Base-by-base conservation (phyloP, 768 basidiomycete genomes). In the Trichaptum fuscoviolaceum region DNA sequence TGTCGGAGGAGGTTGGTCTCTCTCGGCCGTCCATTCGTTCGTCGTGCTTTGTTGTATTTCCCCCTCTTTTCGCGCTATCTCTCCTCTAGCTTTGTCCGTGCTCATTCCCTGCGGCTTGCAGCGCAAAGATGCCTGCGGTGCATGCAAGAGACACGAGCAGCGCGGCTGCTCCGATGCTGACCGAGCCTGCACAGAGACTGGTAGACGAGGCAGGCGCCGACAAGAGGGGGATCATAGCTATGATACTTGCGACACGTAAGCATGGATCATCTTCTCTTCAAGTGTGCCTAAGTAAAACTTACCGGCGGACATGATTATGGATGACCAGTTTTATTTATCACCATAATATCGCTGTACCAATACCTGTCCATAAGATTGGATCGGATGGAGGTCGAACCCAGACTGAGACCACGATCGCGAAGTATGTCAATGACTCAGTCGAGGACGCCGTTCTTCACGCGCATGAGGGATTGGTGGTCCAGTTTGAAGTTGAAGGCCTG, bases 1-100 rank as follows among this genome's bases (percentile, higher is more conserved):
- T 52, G 42, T 52, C 42, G 42, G 42, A 52, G 42, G 42, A 52
- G 42, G 42, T 52, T 52, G 42, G 42, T 52, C 42, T 52, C 42
- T 52, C 42, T 20, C 20, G 42, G 42, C 42, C 42, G 42, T 52
- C 42, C 42, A 20, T 52, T 52, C 42, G 42, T 52, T 52, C 42
- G 42, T 52, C 15, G 42, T 52, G 42, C 42, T 4, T 20, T 52
- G 42, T 52, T 52, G 42, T 52, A 52, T 52, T 52, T 52, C 42
- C 30, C 30, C 30, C 42, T 52, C 10, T 52, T 52, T 52, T 52
- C 42, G 42, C 42, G 42, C 5, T 52, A 52, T 52, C 42, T 52
- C 42, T 52, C 42, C 42, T 52, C 42, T 52, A 52, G 2, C 42
- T 52, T 36, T 12, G 12, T 52, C 15, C 42, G 20, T 52, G 12